Evolutionary conservation across 345 rosid species (phyloP).

Genomic region (Erodium maritimum): DNA sequence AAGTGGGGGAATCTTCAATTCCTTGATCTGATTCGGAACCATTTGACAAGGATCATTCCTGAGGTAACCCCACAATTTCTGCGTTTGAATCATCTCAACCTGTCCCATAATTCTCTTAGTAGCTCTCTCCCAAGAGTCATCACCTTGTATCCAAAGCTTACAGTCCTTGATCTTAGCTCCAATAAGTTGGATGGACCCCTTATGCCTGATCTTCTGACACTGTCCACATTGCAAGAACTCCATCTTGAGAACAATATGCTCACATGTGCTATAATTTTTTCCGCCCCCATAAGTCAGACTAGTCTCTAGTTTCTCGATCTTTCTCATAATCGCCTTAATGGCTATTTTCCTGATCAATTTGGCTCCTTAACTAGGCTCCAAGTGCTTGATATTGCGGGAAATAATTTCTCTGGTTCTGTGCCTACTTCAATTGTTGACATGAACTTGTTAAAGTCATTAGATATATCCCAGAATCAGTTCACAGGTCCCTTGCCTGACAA

Average conservation of each 20-base stretch:
- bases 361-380: slow-evolving; percentile 57
- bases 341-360: slow-evolving; percentile 55
- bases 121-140: slow-evolving; percentile 56
- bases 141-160: slow-evolving; percentile 61
- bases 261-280: slow-evolving; percentile 42
- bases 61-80: slow-evolving; percentile 66
- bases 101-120: slow-evolving; percentile 65
- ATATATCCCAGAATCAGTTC: slow-evolving; percentile 69
- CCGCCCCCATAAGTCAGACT: slow-evolving; percentile 34
- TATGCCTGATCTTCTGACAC: slow-evolving; percentile 43
- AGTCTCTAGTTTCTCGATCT: slow-evolving; percentile 61
- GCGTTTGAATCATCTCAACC: slow-evolving; percentile 80
- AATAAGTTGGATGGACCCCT: slow-evolving; percentile 61
- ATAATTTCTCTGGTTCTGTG: slow-evolving; percentile 74
- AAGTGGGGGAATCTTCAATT: slow-evolving; percentile 79
- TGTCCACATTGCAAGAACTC: slow-evolving; percentile 64
- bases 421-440: slow-evolving; percentile 67
- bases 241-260: slow-evolving; percentile 55
- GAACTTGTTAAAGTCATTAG: slow-evolving; percentile 51
- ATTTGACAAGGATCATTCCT: slow-evolving; percentile 58
- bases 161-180: slow-evolving; percentile 74
- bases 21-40: slow-evolving; percentile 84
- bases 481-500: slow-evolving; percentile 69
- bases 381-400: slow-evolving; percentile 64
- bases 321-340: slow-evolving; percentile 61